These are phyloP conservation scores for Diospyros lotus DNA, from an alignment of 148 eudicot species.

Conservation along the genomic window DNA sequence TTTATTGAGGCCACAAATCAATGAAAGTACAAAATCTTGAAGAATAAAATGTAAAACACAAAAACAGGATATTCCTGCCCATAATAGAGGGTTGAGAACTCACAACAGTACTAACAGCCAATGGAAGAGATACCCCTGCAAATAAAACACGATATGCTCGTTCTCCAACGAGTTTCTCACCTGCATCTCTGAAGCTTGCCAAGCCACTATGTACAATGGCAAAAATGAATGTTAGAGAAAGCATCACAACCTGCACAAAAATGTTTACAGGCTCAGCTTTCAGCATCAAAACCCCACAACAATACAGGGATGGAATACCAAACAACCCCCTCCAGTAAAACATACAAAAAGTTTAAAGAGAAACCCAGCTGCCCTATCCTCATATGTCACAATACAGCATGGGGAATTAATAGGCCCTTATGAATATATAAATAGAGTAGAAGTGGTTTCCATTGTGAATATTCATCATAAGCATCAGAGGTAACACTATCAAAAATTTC, in stretches of 20 bases:
- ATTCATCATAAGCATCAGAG: background rate
- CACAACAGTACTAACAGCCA: slow-evolving; percentile 93
- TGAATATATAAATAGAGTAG: background rate
- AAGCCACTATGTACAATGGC: slow-evolving; percentile 90
- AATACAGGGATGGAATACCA: background rate
- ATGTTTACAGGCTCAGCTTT: background rate
- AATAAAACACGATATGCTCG: slow-evolving; percentile 93
- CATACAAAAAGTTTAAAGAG: background rate
- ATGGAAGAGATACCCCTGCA: slow-evolving; percentile 87
- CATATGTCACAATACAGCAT: background rate
- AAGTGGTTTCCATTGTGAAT: background rate
- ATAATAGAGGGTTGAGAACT: slow-evolving; percentile 22
- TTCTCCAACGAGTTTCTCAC: slow-evolving; percentile 91
- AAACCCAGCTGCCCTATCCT: background rate
- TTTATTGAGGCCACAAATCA: background rate
- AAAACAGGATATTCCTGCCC: background rate
- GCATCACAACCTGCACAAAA: slow-evolving; percentile 74
- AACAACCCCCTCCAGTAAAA: background rate
- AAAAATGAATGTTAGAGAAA: slow-evolving; percentile 70
- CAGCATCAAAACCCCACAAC: background rate
- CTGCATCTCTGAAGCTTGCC: slow-evolving; percentile 77
- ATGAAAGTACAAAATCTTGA: background rate
- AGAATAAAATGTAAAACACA: background rate
- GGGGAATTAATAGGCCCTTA: background rate
- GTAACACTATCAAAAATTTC: background rate